Evolutionary conservation across 164 flowering plant species (phyloP).

Genomic region (Tetracentron sinense): DNA sequence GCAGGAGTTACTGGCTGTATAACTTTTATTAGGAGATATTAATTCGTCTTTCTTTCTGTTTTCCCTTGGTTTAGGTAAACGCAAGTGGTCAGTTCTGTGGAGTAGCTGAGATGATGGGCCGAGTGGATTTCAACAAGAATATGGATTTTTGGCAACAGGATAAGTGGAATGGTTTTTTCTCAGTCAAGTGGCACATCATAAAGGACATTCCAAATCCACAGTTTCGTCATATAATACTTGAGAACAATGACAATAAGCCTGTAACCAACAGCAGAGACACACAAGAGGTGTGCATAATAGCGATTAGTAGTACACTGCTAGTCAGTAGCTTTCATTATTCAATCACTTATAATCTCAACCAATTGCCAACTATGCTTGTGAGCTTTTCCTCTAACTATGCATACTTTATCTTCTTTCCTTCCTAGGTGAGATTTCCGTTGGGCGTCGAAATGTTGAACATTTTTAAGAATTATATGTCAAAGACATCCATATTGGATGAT

Average conservation of each 20-base stretch:
- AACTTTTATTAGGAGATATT: not conserved
- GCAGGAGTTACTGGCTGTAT: not conserved
- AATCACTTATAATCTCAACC: too few species aligned
- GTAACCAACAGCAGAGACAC: slow-evolving; percentile 82
- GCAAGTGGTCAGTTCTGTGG: slow-evolving; percentile 90
- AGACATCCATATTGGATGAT: slow-evolving; percentile 79
- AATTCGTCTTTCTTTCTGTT: not conserved
- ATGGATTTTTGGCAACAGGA: slow-evolving; percentile 93
- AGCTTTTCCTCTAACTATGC: not conserved
- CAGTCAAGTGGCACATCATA: slow-evolving; percentile 80
- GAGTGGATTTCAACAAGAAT: slow-evolving; percentile 57
- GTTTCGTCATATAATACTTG: slow-evolving; percentile 63
- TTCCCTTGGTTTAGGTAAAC: slow-evolving; percentile 53
- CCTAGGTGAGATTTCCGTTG: slow-evolving; percentile 47
- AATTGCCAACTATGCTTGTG: too few species aligned
- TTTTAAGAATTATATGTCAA: slow-evolving; percentile 52
- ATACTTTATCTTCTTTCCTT: not conserved
- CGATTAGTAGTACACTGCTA: not conserved
- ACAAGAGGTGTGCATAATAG: slow-evolving; percentile 47
- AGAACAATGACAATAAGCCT: slow-evolving; percentile 71
- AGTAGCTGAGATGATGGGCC: slow-evolving; percentile 80
- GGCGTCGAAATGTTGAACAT: slow-evolving; percentile 72
- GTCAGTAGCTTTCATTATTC: not conserved
- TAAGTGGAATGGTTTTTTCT: slow-evolving; percentile 79
- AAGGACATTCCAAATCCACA: slow-evolving; percentile 74